phyloP scores from a whole-genome alignment of 306 rosid species.

The Fragaria ananassa region DNA sequence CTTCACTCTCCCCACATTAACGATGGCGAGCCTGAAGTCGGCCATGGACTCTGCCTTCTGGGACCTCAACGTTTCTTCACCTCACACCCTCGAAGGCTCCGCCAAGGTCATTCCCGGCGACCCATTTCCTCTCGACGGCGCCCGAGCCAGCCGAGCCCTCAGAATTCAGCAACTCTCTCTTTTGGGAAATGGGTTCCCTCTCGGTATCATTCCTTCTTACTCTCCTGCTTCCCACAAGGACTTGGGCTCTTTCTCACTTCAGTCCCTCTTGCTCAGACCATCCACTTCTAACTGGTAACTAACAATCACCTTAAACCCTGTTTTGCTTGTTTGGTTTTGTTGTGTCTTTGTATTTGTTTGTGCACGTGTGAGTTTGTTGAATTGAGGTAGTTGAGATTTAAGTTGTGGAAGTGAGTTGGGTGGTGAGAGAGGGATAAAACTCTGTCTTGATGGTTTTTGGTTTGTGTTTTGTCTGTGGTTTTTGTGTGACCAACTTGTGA shows the following conservation, averaged over 20 bases:
- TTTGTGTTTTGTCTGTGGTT: not conserved
- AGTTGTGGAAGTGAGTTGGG: not conserved
- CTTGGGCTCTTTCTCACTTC: slow-evolving; percentile 65
- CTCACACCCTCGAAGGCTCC: slow-evolving; percentile 57
- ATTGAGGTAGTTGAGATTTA: not conserved
- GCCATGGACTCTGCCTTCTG: slow-evolving; percentile 83
- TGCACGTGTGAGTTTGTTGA: not conserved
- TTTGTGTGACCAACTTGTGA: not conserved
- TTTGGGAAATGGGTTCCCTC: slow-evolving; percentile 45
- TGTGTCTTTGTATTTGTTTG: not conserved
- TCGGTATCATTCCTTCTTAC: slow-evolving; percentile 54
- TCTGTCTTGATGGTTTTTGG: not conserved
- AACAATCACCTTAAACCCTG: not conserved
- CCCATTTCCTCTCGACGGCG: slow-evolving; percentile 65
- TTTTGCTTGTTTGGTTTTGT: not conserved
- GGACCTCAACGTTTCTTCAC: slow-evolving; percentile 65
- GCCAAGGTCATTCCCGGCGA: slow-evolving; percentile 68
- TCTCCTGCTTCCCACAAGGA: slow-evolving; percentile 57
- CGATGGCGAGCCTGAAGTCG: slow-evolving; percentile 74
- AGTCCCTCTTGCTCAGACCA: slow-evolving; percentile 52
- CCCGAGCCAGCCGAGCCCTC: slow-evolving; percentile 53
- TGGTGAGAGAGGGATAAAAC: not conserved
- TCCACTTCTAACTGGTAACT: slow-evolving; percentile 46
- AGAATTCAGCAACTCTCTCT: slow-evolving; percentile 62
- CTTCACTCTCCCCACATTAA: not conserved